Evolutionary conservation across 176 grass and related monocot species (phyloP).

Genomic region (Hordeum marinum): DNA sequence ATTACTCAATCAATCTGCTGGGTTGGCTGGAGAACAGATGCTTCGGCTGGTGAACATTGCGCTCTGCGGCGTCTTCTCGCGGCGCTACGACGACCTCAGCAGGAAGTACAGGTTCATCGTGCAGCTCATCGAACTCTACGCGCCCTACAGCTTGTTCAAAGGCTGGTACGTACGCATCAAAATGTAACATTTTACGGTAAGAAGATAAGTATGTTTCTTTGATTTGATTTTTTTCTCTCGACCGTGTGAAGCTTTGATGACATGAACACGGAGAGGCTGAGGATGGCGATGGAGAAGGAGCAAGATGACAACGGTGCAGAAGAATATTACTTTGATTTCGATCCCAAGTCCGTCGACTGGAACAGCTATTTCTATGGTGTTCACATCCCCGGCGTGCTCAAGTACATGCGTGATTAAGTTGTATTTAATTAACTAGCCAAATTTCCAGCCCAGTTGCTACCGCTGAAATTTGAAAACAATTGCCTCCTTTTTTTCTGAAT

Average conservation of each 20-base stretch:
- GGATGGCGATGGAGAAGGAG: background rate
- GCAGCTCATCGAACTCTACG: conserved; percentile 3
- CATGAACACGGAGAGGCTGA: background rate
- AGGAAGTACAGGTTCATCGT: background rate
- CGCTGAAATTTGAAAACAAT: no score
- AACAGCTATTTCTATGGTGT: background rate
- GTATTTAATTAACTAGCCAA: no score
- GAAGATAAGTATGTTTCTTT: background rate
- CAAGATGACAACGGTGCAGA: background rate
- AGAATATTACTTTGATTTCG: background rate
- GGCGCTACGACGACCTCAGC: background rate
- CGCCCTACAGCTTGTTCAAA: conserved; percentile 2
- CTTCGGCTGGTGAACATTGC: background rate
- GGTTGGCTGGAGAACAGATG: background rate
- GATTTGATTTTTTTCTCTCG: background rate
- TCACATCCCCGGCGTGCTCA: background rate
- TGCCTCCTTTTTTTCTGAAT: no score
- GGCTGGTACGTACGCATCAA: background rate
- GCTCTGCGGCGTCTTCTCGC: background rate
- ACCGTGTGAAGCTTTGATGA: background rate
- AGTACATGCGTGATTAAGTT: background rate
- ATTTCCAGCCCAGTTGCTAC: no score
- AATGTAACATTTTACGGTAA: background rate
- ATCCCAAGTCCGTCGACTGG: conserved; percentile 1
- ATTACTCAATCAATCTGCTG: background rate